Percentiles rank a stretch among this genome's conserved stretches.
phyloP scores from a whole-genome alignment of 768 basidiomycete genomes.

The Lactifluus pinguis region DNA sequence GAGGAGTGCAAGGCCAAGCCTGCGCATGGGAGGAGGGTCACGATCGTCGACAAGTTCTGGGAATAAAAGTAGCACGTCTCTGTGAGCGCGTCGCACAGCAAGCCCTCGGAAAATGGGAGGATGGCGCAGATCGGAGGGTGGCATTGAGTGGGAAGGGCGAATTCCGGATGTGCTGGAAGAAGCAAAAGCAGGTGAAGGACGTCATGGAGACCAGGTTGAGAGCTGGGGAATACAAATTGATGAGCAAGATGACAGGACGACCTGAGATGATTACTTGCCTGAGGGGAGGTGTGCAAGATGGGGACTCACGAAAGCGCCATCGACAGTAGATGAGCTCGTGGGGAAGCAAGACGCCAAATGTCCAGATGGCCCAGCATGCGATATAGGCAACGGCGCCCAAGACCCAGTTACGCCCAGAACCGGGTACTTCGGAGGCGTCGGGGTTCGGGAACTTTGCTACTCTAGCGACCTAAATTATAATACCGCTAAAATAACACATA shows the following conservation, averaged over 20 bases:
- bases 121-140: slow-evolving; percentile 21
- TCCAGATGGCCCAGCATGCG: slow-evolving; percentile 52
- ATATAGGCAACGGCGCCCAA: slow-evolving; percentile 66
- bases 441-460: no score
- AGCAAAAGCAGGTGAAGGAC: no score
- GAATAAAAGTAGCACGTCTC: no score
- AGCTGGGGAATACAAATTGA: slow-evolving; percentile 73
- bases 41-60: slow-evolving; percentile 37
- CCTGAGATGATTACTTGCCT: slow-evolving; percentile 8
- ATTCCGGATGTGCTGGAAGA: slow-evolving; percentile 30
- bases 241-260: slow-evolving; percentile 34
- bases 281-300: not conserved
- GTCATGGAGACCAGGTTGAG: slow-evolving; percentile 33
- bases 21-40: slow-evolving; percentile 73
- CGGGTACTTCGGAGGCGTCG: no score
- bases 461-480: slow-evolving; percentile 25
- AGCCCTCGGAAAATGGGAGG: slow-evolving; percentile 16
- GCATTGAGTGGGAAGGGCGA: slow-evolving; percentile 52
- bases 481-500: slow-evolving; percentile 23
- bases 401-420: no score
- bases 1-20: slow-evolving; percentile 68
- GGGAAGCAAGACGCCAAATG: slow-evolving; percentile 41
- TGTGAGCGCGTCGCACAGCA: slow-evolving; percentile 14
- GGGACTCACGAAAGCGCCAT: slow-evolving; percentile 70
- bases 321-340: slow-evolving; percentile 69